Evolutionary conservation across 148 eudicot species (phyloP).

Genomic region (Polygonum aviculare): DNA sequence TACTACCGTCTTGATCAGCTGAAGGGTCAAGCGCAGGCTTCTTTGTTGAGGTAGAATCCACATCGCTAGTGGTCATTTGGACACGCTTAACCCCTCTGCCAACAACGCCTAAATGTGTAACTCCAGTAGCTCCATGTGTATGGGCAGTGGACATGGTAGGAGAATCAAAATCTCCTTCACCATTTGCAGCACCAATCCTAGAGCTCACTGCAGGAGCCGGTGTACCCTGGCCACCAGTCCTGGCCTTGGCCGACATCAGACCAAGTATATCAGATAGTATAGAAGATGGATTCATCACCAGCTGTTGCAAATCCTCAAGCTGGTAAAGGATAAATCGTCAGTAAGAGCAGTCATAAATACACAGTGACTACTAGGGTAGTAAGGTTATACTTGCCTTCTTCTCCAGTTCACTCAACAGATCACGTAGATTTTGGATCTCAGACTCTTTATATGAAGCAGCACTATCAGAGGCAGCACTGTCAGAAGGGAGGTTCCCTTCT

Average conservation of each 20-base stretch:
- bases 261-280: constrained; percentile 70
- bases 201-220: constrained; percentile 12
- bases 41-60: constrained; percentile 42
- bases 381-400: constrained; percentile 55
- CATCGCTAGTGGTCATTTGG: constrained; percentile 27
- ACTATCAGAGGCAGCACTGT: too few species aligned
- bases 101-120: constrained; percentile 84
- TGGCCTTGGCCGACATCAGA: constrained; percentile 63
- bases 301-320: constrained; percentile 89
- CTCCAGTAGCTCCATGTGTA: constrained; percentile 54
- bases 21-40: constrained; percentile 43
- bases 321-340: constrained; percentile 17
- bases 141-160: constrained; percentile 63
- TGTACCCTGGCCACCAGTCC: constrained; percentile 25
- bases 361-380: neutral
- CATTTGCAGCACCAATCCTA: neutral
- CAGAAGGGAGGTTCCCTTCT: too few species aligned
- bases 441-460: constrained; percentile 39
- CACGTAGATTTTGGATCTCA: constrained; percentile 58
- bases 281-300: constrained; percentile 61
- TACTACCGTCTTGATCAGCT: constrained; percentile 38
- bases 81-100: constrained; percentile 93
- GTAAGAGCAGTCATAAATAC: neutral
- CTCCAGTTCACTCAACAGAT: constrained; percentile 66
- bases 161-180: constrained; percentile 23